Conservation (phyloP, 1,284 basidiomycete genomes). For the Coniophora puteana region DNA sequence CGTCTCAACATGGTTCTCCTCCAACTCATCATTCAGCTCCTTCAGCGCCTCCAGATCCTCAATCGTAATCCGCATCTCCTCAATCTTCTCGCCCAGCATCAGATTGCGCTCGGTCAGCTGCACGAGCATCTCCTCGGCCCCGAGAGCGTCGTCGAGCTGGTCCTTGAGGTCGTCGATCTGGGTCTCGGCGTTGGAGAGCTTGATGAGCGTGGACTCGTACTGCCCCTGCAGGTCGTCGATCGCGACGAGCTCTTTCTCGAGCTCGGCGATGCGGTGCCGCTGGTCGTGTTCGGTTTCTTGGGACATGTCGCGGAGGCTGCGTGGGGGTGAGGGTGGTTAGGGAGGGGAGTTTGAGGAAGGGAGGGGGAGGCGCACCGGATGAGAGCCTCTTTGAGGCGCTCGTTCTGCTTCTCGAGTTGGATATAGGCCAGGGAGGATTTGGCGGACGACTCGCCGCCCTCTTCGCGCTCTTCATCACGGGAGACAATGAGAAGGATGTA, state of each 20-base stretch:
- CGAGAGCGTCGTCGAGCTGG: constrained; percentile 93
- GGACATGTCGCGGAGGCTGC: constrained; percentile 82
- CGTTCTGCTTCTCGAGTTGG: constrained; percentile 96
- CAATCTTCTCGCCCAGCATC: constrained; percentile 92
- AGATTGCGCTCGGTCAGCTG: constrained; percentile 95
- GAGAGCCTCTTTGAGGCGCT: constrained; percentile 91
- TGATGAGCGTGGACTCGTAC: constrained; percentile 76
- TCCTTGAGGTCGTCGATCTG: constrained; percentile 93
- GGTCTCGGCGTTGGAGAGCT: constrained; percentile 80
- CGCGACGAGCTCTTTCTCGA: constrained; percentile 82
- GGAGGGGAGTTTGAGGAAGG: neutral
- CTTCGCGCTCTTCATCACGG: constrained; percentile 23
- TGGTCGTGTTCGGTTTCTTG: constrained; percentile 88
- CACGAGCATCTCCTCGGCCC: constrained; percentile 95
- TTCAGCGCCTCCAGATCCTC: constrained; percentile 96
- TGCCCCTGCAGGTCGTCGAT: constrained; percentile 73
- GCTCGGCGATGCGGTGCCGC: constrained; percentile 75
- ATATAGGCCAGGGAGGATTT: constrained; percentile 79
- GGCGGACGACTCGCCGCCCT: constrained; percentile 41
- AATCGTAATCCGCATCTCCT: constrained; percentile 92
- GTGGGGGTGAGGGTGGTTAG: constrained; percentile 6
- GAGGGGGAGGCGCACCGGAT: constrained; percentile 54
- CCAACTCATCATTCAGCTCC: constrained; percentile 95
- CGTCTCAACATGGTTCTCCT: constrained; percentile 94
- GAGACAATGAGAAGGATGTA: constrained; percentile 6